Base-by-base conservation (phyloP, 495 filamentous ascomycete genomes). In the Cladorrhinum samala region DNA sequence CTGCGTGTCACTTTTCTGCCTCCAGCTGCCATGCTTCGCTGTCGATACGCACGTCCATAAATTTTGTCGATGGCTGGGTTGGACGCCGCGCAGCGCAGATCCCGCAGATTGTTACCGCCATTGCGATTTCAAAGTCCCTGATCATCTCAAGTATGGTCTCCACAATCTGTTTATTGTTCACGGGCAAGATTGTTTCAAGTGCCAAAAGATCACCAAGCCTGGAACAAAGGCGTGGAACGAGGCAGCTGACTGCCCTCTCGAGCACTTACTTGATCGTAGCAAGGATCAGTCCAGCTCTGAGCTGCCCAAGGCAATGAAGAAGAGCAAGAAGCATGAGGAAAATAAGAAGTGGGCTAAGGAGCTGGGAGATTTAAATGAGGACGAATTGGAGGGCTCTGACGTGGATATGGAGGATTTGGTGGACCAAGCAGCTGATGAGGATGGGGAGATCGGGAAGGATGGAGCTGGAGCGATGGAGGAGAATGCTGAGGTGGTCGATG, bases 111-210 rank as follows among this genome's bases (percentile, higher is more conserved):
- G 87, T 0, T 96, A 88, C 66, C 77, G 77, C 18, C 93, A 98
- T 63, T 79, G 85, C 27, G 91, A 98, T 37, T 82, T 87, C 16
- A 77, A 79, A 6, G 82, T 96, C 25, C 92, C 92, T 0, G 82
- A 95, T 60, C 78, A 89, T 40, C 70, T 94, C 19, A 98, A 97
- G 67, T 97, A 96, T 58, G 75, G 84, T 2, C 78, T 97, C 3
- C 93, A 98, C 66, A 82, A 90, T 57, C 74, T 96, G 0, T 82
- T 98, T 39, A 92, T 96, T 48, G 77, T 77, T 2, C 93, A 98
- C 69, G 93, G 93, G 1, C 86, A 88, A 64, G 72, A 69, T 0
- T 98, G 93, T 71, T 79, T 78, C 3, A 77, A 87, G 48, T 98
- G 93, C 63, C 78, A 82, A 46, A 87, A 87, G 27, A 65, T 47